Base-by-base conservation (phyloP, 208 protist species). In the Angomonas deanei region DNA sequence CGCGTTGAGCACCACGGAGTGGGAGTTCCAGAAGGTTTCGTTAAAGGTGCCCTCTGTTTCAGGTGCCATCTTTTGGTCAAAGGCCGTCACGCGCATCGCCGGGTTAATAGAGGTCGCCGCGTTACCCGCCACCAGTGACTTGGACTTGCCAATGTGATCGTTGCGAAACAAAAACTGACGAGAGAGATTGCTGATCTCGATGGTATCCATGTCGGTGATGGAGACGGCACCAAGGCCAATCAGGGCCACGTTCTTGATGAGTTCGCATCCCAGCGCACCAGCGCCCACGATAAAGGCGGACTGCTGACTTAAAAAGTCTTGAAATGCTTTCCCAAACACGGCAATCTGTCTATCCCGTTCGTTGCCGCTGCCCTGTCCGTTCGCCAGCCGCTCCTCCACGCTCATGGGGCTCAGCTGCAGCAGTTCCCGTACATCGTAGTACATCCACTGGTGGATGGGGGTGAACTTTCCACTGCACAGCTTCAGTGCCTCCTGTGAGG, bases 181-280 rank as follows among this genome's bases (percentile, higher is more conserved):
- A 30, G 97, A 99, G 8, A 99, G 82, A 78, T 99, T 99, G 50
- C 94, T 99, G 81, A 97, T 98, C 72, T 99, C 99, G 73, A 99
- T 99, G 0, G 71, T 92, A 73, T 99, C 99, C 97, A 99, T 99
- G 80, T 99, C 99, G 2, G 98, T 99, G 26, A 99, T 94, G 31
- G 80, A 86, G 23, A 99, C 76, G 30, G 63, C 64, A 2, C 84
- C 97, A 56, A 98, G 50, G 31, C 99, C 99, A 95, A 99, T 99
- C 62, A 99, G 78, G 1, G 98, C 98, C 28, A 78, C 99, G 74
- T 98, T 99, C 82, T 99, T 99, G 54, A 99, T 85, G 50, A 98
- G 84, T 81, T 99, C 98, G 73, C 98, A 99, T 13, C 98, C 98
- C 30, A 99, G 92, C 10, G 98, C 98, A 32, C 98, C 98, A 4